Evolutionary conservation across 2,329 filamentous ascomycete genomes (phyloP).

Genomic region (Phaeosphaeria sp.): DNA sequence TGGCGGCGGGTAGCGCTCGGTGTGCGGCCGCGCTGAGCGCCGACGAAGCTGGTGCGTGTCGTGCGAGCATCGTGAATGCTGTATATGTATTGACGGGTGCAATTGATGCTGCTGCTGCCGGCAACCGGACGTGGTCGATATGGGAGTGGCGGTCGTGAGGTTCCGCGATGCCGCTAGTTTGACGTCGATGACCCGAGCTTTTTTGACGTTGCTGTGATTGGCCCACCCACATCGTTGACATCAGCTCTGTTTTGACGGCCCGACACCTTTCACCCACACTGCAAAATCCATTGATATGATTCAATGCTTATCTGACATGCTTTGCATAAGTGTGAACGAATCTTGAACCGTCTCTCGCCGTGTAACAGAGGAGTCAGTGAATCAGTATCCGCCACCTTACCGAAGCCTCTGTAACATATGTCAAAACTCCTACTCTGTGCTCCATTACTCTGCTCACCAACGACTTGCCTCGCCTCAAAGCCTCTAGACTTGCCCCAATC

Average conservation of each 20-base stretch:
- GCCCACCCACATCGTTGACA: neutral
- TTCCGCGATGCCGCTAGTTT: conserved; percentile 18
- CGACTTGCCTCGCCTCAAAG: too few species aligned
- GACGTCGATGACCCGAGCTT: conserved; percentile 1
- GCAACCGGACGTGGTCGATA: conserved; percentile 35
- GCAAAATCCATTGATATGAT: too few species aligned
- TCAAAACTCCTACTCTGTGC: too few species aligned
- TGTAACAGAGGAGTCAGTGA: too few species aligned
- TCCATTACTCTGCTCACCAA: too few species aligned
- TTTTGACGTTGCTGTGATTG: neutral
- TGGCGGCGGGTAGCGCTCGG: conserved; percentile 49
- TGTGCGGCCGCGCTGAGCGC: conserved; percentile 50
- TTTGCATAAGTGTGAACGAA: too few species aligned
- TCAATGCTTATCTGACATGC: too few species aligned
- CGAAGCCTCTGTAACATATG: too few species aligned
- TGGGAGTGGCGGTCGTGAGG: conserved; percentile 31
- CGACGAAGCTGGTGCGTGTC: conserved; percentile 48
- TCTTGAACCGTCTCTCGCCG: too few species aligned
- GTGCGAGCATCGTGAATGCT: conserved; percentile 49
- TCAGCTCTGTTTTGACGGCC: conserved; percentile 1
- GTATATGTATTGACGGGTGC: conserved; percentile 34
- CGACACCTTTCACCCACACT: neutral
- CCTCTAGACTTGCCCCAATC: too few species aligned
- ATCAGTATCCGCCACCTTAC: too few species aligned
- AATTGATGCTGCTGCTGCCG: conserved; percentile 47